Conservation (phyloP, 2,329 filamentous ascomycete species). For the Mollisiaceae sp. region DNA sequence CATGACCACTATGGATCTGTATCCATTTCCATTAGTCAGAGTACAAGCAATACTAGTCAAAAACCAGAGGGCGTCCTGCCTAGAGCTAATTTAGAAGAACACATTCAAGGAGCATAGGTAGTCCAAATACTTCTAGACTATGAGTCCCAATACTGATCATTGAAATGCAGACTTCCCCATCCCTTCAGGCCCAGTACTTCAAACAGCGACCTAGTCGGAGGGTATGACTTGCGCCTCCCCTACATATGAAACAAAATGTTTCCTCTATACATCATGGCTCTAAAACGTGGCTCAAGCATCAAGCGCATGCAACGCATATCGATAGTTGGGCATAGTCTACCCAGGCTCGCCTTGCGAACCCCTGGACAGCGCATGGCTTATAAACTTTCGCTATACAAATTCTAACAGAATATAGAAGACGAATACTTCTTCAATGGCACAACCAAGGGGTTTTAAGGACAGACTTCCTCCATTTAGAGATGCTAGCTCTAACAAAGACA, state of each 20-base stretch:
- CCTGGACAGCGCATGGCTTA: not conserved
- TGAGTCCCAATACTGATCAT: not conserved
- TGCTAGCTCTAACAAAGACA: not conserved
- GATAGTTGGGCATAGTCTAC: not conserved
- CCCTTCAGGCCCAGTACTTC: not conserved
- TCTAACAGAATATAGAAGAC: not conserved
- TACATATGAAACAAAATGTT: not conserved
- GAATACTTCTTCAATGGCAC: not conserved
- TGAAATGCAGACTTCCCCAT: not conserved
- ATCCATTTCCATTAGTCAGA: too few species aligned
- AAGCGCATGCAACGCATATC: not conserved
- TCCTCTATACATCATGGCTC: not conserved
- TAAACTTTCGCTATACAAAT: not conserved
- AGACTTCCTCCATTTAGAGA: not conserved
- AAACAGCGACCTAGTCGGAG: not conserved
- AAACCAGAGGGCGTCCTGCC: not conserved
- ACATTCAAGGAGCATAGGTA: not conserved
- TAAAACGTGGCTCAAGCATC: not conserved
- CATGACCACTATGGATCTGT: too few species aligned
- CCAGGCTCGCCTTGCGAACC: constrained; percentile 4
- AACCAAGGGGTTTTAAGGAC: not conserved
- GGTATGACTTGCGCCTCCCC: not conserved
- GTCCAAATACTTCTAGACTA: not conserved
- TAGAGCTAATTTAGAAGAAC: not conserved
- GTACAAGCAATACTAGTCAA: not conserved